Evolutionary conservation across 2,329 filamentous ascomycete species (phyloP), one percentile per base, ranked within the genome.

Genomic region (Aspergillus carbonarius): DNA sequence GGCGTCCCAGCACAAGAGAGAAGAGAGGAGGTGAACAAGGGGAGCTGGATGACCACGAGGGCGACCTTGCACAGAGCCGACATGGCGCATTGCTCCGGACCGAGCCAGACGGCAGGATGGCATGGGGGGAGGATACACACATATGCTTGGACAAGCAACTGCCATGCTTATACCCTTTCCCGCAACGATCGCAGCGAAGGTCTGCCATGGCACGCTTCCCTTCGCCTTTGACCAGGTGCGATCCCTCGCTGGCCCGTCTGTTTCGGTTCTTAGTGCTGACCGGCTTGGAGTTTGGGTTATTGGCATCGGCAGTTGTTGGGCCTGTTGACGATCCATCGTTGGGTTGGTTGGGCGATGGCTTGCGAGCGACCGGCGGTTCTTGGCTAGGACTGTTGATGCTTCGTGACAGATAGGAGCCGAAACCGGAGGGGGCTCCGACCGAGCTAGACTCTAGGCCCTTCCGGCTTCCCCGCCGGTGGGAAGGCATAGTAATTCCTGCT

Each of bases 141-240:
- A 97, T 89, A 88, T 99, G 95, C 87, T 98, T 99, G 77, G 91
- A 96, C 83, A 99, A 87, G 87, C 95, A 99, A 83, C 95, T 98
- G 87, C 93, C 96, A 85, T 99, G 95, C 88, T 99, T 99, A 87
- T 99, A 99, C 80, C 92, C 92, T 85, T 99, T 99, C 78, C 93
- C 93, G 83, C 95, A 99, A 79, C 93, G 93, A 75, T 96, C 92
- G 82, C 95, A 99, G 78, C 90, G 92, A 74, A 99, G 86, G 77
- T 98, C 93, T 72, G 88, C 87, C 72, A 86, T 90, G 77, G 86
- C 85, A 80, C 92, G 93, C 81, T 87, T 88, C 67, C 85, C 83
- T 70, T 93, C 90, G 68, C 89, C 88, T 78, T 95, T 96, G 70
- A 83, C 81, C 63, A 93, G 82, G 68, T 90, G 87, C 67, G 93